These are phyloP conservation scores for Erythrophleum fordii DNA, from an alignment of 306 rosid species.

Conservation along the genomic window DNA sequence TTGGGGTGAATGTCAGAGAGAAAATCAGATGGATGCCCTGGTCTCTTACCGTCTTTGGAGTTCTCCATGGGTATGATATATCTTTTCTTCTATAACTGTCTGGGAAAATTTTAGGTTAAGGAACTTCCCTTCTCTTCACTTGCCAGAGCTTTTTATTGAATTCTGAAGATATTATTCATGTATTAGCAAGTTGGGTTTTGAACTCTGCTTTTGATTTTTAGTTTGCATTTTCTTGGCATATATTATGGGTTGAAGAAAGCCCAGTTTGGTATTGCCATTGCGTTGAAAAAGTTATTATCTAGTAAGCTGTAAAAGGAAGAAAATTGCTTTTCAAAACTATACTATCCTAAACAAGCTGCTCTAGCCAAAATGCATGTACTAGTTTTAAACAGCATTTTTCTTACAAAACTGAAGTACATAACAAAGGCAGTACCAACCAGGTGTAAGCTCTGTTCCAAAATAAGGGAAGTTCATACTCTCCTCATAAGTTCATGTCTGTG, in stretches of 20 bases:
- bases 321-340: not conserved
- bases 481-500: not conserved
- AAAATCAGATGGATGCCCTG: constrained; percentile 36
- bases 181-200: not conserved
- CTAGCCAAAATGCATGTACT: not conserved
- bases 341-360: not conserved
- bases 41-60: constrained; percentile 28
- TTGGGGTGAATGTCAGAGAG: constrained; percentile 38
- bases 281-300: not conserved
- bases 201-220: not conserved
- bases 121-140: constrained; percentile 19
- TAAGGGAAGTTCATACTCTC: not conserved
- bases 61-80: constrained; percentile 43
- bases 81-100: constrained; percentile 25
- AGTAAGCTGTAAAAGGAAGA: not conserved
- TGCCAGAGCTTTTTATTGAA: constrained; percentile 1
- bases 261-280: not conserved
- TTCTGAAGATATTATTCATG: constrained; percentile 14
- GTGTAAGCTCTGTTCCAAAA: not conserved
- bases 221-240: not conserved
- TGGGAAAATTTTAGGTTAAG: constrained; percentile 18
- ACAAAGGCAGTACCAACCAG: not conserved
- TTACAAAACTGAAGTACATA: not conserved
- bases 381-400: not conserved
- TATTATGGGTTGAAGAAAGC: not conserved